Evolutionary conservation across 352 stramenopile genomes (phyloP), one percentile per base, ranked within the genome.

Genomic region (Phytopythium chamaehyphon): DNA sequence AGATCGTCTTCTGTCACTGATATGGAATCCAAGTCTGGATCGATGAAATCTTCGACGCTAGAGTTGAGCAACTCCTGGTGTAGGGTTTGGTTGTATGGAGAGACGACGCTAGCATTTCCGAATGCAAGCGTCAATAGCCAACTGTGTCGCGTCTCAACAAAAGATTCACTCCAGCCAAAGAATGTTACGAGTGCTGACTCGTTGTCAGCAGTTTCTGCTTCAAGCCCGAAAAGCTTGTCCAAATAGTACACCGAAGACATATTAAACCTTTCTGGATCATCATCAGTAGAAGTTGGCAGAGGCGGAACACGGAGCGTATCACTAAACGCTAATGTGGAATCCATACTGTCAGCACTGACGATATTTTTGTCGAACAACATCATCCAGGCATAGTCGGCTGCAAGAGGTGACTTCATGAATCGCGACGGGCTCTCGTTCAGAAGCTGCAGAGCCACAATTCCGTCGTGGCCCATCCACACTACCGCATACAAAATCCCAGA

Each of bases 301-400:
- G 80, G 77, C 9, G 77, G 80, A 22, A 88, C 66, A 0, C 67
- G 77, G 16, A 91, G 65, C 6, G 75, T 77, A 18, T 89, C 80
- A 1, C 69, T 62, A 52, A 88, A 88, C n/a, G 62, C 66, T 4
- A 91, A 46, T 1, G 61, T 66, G n/a, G 55, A 38, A 5, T 54
- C 54, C 57, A 76, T 69, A 1, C n/a, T 24, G 7, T 50, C 68
- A 2, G 52, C 49, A 9, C 73, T 48, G 2, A 88, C 53, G 9
- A 91, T 51, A 22, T 66, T 89, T 8, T 51, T 42, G 47, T 81
- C 77, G 39, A 75, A 74, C 4, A 91, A 51, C 37, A 83, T 59
- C 16, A 24, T 47, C 31, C 47, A 54, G 0, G 73, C 44, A 31
- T 82, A 62, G 15, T 59, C 40, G 2, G 63, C 58, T 0, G 55